These are phyloP conservation scores for Aureobasidium lini DNA, from an alignment of 2,329 filamentous ascomycete species.

Conservation along the genomic window DNA sequence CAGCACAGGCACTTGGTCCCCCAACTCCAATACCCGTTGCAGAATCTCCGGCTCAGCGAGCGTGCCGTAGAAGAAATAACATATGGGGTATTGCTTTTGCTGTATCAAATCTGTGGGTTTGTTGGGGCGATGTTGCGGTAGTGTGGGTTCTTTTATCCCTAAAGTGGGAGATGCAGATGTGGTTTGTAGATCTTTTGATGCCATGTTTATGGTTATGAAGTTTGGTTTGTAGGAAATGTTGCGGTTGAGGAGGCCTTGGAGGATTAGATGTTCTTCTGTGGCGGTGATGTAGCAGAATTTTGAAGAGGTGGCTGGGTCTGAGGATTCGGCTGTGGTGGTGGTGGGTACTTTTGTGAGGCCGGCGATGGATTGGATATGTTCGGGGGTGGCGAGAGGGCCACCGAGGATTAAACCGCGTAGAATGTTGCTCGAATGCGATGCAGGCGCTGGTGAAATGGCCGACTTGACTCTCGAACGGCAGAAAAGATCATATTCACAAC, in stretches of 20 bases:
- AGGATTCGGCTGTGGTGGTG: not conserved
- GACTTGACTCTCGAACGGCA: not conserved
- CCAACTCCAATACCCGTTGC: not conserved
- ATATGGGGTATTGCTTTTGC: not conserved
- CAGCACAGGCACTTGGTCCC: not conserved
- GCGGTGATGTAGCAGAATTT: not conserved
- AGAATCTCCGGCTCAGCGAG: not conserved
- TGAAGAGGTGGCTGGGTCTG: not conserved
- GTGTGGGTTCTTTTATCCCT: not conserved
- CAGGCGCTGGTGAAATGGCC: not conserved
- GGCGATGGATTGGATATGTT: not conserved
- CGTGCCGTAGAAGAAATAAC: not conserved
- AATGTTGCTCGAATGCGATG: not conserved
- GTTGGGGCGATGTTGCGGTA: not conserved
- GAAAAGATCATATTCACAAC: not conserved
- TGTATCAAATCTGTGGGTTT: not conserved
- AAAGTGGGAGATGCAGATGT: constrained; percentile 13
- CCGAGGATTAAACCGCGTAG: not conserved
- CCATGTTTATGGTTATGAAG: not conserved
- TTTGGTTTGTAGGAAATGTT: not conserved
- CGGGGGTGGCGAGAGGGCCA: not conserved
- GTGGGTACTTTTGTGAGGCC: not conserved
- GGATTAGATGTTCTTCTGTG: not conserved
- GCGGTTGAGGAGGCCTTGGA: not conserved
- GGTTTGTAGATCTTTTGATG: not conserved